Percentiles rank a stretch among this genome's conserved stretches.
These are phyloP conservation scores for Phytomonas sp. DNA, from an alignment of 208 protist species.

Conservation along the genomic window DNA sequence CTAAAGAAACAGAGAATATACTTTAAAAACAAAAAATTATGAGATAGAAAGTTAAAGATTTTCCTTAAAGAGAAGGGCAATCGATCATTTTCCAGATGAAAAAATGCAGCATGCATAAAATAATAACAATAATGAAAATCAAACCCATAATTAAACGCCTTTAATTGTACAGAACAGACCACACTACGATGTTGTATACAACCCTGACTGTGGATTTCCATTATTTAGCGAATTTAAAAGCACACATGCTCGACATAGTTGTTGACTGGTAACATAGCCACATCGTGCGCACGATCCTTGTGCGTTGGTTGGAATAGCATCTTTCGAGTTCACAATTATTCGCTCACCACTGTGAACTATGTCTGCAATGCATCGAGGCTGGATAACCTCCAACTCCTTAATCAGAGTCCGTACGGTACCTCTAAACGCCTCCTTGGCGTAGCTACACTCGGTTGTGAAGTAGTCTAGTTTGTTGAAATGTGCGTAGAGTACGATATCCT, in stretches of 20 bases:
- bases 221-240: slow-evolving; percentile 85
- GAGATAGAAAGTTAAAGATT: background rate
- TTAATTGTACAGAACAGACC: slow-evolving; percentile 8
- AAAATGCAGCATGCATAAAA: background rate
- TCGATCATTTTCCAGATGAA: background rate
- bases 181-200: slow-evolving; percentile 17
- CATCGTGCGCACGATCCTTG: slow-evolving; percentile 72
- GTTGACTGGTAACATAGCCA: slow-evolving; percentile 87
- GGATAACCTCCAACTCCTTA: slow-evolving; percentile 91
- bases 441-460: slow-evolving; percentile 97
- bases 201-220: slow-evolving; percentile 36
- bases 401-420: slow-evolving; percentile 89
- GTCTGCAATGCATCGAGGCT: slow-evolving; percentile 87
- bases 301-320: slow-evolving; percentile 31
- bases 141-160: slow-evolving; percentile 9
- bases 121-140: background rate
- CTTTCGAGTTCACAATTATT: slow-evolving; percentile 48
- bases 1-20: background rate
- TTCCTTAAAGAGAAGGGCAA: background rate
- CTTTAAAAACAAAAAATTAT: background rate
- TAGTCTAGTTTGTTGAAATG: slow-evolving; percentile 97
- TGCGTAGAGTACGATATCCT: slow-evolving; percentile 98
- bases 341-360: slow-evolving; percentile 88
- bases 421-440: slow-evolving; percentile 95
- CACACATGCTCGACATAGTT: slow-evolving; percentile 91